phyloP scores from a whole-genome alignment of 2,329 filamentous ascomycete genomes.

The Tolypocladium inflatum region DNA sequence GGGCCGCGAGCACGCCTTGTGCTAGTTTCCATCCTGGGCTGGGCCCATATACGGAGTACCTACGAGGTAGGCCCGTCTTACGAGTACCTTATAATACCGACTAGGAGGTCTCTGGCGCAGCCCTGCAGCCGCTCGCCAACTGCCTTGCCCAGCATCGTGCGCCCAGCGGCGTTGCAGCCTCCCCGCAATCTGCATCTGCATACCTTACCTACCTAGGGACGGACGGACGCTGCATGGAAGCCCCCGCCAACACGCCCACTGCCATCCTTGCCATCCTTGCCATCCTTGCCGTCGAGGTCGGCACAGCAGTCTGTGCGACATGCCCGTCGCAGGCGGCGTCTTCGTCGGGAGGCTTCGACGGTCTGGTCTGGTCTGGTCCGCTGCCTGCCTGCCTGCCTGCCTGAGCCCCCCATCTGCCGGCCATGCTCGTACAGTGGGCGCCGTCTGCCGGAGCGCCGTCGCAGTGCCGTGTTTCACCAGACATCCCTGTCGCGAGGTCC shows the following conservation, averaged over 20 bases:
- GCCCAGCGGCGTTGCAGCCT: background rate
- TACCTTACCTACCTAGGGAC: no score
- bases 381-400: no score
- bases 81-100: background rate
- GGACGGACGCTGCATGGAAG: no score
- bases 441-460: background rate
- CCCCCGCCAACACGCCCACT: no score
- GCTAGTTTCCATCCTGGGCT: background rate
- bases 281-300: background rate
- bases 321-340: background rate
- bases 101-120: background rate
- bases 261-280: no score
- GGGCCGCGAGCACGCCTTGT: background rate
- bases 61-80: background rate
- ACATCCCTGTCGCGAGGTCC: background rate
- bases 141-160: background rate
- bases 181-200: background rate
- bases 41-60: background rate
- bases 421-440: background rate
- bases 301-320: background rate
- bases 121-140: background rate
- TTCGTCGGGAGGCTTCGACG: background rate
- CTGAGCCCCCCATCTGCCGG: background rate
- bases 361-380: background rate
- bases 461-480: background rate